Percentiles rank a stretch among this genome's conserved stretches.
phyloP scores from a whole-genome alignment of 805 yeast species.

The Nakazawaea wyomingensis region DNA sequence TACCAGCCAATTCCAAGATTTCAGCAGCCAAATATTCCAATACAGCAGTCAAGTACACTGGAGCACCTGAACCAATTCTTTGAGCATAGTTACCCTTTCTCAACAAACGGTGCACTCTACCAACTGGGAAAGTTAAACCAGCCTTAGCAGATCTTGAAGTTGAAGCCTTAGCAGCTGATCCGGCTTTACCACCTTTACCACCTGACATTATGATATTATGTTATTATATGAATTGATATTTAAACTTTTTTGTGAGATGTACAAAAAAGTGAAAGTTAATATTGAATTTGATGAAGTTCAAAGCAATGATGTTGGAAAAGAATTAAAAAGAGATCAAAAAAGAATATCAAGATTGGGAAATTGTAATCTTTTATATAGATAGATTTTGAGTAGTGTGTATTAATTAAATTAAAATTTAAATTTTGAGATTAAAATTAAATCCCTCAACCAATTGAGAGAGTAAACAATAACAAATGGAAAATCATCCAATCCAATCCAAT shows the following conservation, averaged over 20 bases:
- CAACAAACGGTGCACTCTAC: constrained; percentile 95
- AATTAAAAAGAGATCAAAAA: not conserved
- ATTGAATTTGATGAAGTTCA: constrained; percentile 12
- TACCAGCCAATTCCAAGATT: constrained; percentile 96
- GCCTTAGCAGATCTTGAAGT: constrained; percentile 98
- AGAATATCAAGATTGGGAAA: not conserved
- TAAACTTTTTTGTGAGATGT: not conserved
- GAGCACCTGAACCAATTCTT: constrained; percentile 99
- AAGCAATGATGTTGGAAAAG: constrained; percentile 14
- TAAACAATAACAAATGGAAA: not conserved
- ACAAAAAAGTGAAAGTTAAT: constrained; percentile 13
- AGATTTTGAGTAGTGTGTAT: too few species aligned
- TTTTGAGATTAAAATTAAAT: too few species aligned
- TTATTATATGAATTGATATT: not conserved
- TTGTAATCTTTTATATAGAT: not conserved
- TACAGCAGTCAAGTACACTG: constrained; percentile 95
- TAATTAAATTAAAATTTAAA: too few species aligned
- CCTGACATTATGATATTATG: constrained; percentile 42
- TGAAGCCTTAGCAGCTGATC: constrained; percentile 90
- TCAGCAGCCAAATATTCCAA: constrained; percentile 97
- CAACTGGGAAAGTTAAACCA: constrained; percentile 98
- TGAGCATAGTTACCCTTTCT: constrained; percentile 98
- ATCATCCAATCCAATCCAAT: not conserved
- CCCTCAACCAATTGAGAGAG: too few species aligned
- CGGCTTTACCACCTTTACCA: constrained; percentile 92